Evolutionary conservation across 306 rosid genomes (phyloP).

Genomic region (Prunus mira): DNA sequence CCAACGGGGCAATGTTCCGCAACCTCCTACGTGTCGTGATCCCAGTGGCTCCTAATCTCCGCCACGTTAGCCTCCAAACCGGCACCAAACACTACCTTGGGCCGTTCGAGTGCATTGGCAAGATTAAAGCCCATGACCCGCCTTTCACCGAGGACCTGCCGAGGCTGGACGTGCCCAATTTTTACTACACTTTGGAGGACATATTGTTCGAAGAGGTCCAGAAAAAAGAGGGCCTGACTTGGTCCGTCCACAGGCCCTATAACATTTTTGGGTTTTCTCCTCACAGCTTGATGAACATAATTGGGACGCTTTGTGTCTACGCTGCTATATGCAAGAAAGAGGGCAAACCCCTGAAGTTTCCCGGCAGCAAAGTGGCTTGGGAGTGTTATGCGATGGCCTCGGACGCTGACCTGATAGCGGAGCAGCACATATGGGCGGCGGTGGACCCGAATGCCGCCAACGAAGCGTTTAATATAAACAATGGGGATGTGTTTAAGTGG

Average conservation of each 20-base stretch:
- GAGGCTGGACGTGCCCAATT: constrained; percentile 43
- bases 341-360: constrained; percentile 48
- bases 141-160: constrained; percentile 66
- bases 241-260: constrained; percentile 60
- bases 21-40: constrained; percentile 50
- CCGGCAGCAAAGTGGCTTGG: constrained; percentile 48
- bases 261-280: constrained; percentile 64
- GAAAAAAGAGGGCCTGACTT: constrained; percentile 40
- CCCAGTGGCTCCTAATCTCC: constrained; percentile 54
- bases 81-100: constrained; percentile 56
- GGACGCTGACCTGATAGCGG: constrained; percentile 68
- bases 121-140: constrained; percentile 37
- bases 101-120: constrained; percentile 32
- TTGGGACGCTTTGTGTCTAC: constrained; percentile 46
- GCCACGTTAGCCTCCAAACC: constrained; percentile 60
- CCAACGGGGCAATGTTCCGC: constrained; percentile 56
- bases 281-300: constrained; percentile 49
- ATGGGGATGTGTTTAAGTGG: constrained; percentile 67
- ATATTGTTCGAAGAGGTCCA: constrained; percentile 44
- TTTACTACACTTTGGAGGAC: constrained; percentile 54
- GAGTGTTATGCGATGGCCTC: constrained; percentile 39
- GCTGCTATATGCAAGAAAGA: constrained; percentile 69
- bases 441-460: constrained; percentile 61
- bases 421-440: constrained; percentile 76
- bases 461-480: constrained; percentile 58